Percentiles rank a stretch among this genome's conserved stretches.
Evolutionary conservation across 2,329 filamentous ascomycete genomes (phyloP).

Genomic region (Fusarium sarcochroum): DNA sequence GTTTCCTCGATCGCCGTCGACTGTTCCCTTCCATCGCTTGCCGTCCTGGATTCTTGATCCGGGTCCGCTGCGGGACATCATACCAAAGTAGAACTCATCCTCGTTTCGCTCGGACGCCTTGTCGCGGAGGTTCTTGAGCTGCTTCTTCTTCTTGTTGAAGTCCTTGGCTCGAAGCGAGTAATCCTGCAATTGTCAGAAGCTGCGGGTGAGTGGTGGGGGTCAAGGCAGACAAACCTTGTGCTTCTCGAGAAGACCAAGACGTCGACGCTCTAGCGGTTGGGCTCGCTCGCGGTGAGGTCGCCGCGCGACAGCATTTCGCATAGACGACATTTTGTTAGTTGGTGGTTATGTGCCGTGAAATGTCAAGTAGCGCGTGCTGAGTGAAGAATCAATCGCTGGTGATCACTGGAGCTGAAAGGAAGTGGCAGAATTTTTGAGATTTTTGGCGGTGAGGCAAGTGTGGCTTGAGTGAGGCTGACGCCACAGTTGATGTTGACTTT

Average conservation of each 20-base stretch:
- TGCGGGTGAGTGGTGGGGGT: slow-evolving; percentile 12
- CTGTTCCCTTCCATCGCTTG: slow-evolving; percentile 67
- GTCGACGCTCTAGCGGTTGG: slow-evolving; percentile 85
- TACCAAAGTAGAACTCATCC: slow-evolving; percentile 81
- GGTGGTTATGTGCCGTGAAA: background rate
- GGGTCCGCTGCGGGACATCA: slow-evolving; percentile 73
- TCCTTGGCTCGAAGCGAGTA: slow-evolving; percentile 76
- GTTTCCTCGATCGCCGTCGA: slow-evolving; percentile 71
- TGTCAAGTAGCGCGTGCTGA: slow-evolving; percentile 3
- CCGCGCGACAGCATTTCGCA: slow-evolving; percentile 78
- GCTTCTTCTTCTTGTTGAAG: slow-evolving; percentile 75
- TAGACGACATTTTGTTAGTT: slow-evolving; percentile 64
- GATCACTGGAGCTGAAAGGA: slow-evolving; percentile 11
- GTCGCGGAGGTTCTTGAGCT: slow-evolving; percentile 70
- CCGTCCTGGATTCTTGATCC: slow-evolving; percentile 64
- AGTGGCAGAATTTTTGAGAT: slow-evolving; percentile 56
- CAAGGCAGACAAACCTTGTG: slow-evolving; percentile 75
- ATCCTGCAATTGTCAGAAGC: slow-evolving; percentile 60
- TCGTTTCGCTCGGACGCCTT: slow-evolving; percentile 77
- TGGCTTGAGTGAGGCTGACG: slow-evolving; percentile 28
- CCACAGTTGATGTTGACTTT: slow-evolving; percentile 33
- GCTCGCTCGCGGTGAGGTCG: slow-evolving; percentile 92
- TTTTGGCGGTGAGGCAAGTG: slow-evolving; percentile 55
- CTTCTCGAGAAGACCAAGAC: slow-evolving; percentile 95
- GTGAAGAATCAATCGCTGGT: slow-evolving; percentile 25